A percentile compares a stretch with the other conserved stretches of the same genome.
These are phyloP conservation scores for Xylariaceae sp. DNA, from an alignment of 2,329 filamentous ascomycete genomes.

Conservation along the genomic window DNA sequence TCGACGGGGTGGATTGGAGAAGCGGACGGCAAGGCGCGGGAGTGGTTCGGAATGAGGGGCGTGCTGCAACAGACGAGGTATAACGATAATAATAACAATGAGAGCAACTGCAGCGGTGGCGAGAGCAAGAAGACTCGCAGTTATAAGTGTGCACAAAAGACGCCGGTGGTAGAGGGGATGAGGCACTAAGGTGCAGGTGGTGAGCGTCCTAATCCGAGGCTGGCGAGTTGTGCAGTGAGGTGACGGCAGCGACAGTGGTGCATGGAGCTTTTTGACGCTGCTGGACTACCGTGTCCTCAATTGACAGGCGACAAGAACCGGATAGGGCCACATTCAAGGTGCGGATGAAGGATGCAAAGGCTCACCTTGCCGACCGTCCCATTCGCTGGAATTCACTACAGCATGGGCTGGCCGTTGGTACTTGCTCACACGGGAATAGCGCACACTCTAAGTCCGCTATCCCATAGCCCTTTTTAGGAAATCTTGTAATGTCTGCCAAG, in stretches of 20 bases:
- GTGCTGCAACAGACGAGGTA: too few species aligned
- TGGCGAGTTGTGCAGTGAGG: background rate
- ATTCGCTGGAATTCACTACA: too few species aligned
- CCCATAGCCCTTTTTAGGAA: too few species aligned
- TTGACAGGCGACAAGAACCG: conserved; percentile 19
- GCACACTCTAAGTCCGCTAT: too few species aligned
- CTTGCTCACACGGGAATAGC: too few species aligned
- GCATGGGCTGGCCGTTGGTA: too few species aligned
- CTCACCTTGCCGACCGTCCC: background rate
- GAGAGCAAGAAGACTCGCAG: too few species aligned
- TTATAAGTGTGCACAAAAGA: background rate
- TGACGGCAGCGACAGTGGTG: conserved; percentile 4
- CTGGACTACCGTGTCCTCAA: conserved; percentile 35
- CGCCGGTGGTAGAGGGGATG: background rate
- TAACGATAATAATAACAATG: too few species aligned
- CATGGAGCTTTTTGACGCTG: background rate
- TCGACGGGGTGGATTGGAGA: conserved; percentile 5
- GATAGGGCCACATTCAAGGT: background rate
- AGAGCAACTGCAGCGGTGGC: too few species aligned
- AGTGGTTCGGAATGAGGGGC: background rate
- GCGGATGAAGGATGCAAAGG: background rate
- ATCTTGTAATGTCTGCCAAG: too few species aligned
- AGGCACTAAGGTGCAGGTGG: background rate
- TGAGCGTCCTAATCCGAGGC: background rate
- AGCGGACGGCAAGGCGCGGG: conserved; percentile 1